Percentiles rank a stretch among this genome's conserved stretches.
Conservation (phyloP, 768 basidiomycete genomes). For the Phanerochaete sordida region DNA sequence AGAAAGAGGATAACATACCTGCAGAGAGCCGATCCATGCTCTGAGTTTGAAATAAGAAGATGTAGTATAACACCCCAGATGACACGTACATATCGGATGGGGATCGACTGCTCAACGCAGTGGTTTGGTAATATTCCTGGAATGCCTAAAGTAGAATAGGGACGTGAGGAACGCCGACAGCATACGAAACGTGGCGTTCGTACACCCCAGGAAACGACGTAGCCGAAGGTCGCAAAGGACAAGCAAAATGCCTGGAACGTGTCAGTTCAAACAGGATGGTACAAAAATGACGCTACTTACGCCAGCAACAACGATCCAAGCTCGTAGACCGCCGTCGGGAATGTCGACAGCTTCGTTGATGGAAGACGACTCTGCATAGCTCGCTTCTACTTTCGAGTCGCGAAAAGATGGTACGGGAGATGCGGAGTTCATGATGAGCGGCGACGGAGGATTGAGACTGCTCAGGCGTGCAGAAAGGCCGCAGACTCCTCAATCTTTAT, state of each 20-base stretch:
- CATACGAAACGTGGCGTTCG: background rate
- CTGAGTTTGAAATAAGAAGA: background rate
- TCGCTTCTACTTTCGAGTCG: too few species aligned
- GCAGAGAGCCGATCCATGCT: slow-evolving; percentile 2
- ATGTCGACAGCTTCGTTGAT: background rate
- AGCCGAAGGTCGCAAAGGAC: background rate
- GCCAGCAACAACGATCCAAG: background rate
- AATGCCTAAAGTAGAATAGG: background rate
- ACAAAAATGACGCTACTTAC: background rate
- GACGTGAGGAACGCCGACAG: too few species aligned
- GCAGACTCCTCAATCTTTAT: too few species aligned
- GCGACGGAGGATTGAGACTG: too few species aligned
- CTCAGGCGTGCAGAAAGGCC: too few species aligned
- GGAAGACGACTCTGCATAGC: too few species aligned
- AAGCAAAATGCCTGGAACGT: background rate
- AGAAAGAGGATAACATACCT: background rate
- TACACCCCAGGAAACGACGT: background rate
- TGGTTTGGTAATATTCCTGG: background rate
- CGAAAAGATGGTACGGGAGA: too few species aligned
- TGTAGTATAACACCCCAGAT: background rate
- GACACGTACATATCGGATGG: background rate
- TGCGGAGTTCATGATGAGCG: too few species aligned
- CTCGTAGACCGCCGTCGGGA: background rate
- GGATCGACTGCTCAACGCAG: background rate
- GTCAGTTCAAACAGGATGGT: too few species aligned